Percentiles rank a stretch among this genome's conserved stretches.
Evolutionary conservation across 225 moss, liverwort and hornwort species (phyloP).

Genomic region (Bryum argenteum): DNA sequence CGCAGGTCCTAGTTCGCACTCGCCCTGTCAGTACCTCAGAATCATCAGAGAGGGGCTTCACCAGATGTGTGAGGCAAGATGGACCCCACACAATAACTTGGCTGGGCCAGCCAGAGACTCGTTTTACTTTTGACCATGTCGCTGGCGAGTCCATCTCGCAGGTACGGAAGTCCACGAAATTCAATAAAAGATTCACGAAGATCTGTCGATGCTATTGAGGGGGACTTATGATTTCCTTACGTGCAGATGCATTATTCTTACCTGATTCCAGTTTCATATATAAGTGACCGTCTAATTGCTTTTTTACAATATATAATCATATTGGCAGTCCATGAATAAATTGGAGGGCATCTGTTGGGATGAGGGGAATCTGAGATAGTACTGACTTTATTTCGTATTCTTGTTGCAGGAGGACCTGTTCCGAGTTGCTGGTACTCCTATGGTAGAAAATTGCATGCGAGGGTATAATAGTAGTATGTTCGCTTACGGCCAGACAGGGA

Average conservation of each 20-base stretch:
- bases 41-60: conserved; percentile 36
- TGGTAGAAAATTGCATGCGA: conserved; percentile 73
- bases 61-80: conserved; percentile 58
- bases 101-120: conserved; percentile 61
- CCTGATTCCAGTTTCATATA: background rate
- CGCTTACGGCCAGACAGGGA: conserved; percentile 70
- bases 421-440: conserved; percentile 62
- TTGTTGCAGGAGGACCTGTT: conserved; percentile 62
- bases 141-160: conserved; percentile 64
- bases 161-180: conserved; percentile 26
- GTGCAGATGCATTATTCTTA: background rate
- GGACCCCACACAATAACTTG: conserved; percentile 60
- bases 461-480: conserved; percentile 76
- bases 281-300: background rate
- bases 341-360: background rate
- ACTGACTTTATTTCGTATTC: conserved; percentile 14
- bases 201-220: background rate
- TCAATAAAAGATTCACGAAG: no score
- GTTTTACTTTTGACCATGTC: conserved; percentile 70
- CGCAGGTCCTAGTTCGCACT: conserved; percentile 62
- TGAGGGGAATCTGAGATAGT: background rate
- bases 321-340: background rate
- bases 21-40: conserved; percentile 53
- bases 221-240: background rate
- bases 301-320: background rate